Conservation (phyloP, 225 moss, liverwort and hornwort genomes). For the Physcomitrium patens region DNA sequence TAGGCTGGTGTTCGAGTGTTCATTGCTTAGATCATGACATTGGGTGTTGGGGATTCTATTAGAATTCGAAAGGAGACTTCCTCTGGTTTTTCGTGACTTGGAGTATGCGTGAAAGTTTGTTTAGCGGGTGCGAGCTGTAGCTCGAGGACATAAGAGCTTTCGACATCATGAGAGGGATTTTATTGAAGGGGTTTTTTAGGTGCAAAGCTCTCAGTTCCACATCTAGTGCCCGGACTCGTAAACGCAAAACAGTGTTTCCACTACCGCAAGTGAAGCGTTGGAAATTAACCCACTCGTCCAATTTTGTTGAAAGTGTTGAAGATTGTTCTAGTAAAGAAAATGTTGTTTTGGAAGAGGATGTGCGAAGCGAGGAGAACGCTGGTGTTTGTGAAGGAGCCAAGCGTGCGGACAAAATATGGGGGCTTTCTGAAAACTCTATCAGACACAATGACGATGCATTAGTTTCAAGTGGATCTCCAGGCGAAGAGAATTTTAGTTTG, state of each 20-base stretch:
- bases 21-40: too few species aligned
- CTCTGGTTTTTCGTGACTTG: background rate
- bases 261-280: conserved; percentile 32
- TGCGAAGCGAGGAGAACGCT: conserved; percentile 6
- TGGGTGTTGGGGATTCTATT: too few species aligned
- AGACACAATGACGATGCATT: background rate
- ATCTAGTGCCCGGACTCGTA: conserved; percentile 19
- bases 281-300: background rate
- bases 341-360: background rate
- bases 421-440: background rate
- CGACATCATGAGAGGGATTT: conserved; percentile 34
- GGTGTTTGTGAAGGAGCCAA: background rate
- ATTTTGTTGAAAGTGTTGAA: conserved; percentile 1
- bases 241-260: conserved; percentile 21
- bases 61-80: background rate
- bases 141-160: background rate
- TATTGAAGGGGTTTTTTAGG: conserved; percentile 21
- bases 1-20: too few species aligned
- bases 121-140: background rate
- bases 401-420: background rate
- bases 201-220: conserved; percentile 14
- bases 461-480: conserved; percentile 3
- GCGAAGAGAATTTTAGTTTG: background rate
- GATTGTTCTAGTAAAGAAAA: background rate
- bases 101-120: background rate